phyloP scores from a whole-genome alignment of 108 stramenopile genomes.

The Schizochytrium sp. region DNA sequence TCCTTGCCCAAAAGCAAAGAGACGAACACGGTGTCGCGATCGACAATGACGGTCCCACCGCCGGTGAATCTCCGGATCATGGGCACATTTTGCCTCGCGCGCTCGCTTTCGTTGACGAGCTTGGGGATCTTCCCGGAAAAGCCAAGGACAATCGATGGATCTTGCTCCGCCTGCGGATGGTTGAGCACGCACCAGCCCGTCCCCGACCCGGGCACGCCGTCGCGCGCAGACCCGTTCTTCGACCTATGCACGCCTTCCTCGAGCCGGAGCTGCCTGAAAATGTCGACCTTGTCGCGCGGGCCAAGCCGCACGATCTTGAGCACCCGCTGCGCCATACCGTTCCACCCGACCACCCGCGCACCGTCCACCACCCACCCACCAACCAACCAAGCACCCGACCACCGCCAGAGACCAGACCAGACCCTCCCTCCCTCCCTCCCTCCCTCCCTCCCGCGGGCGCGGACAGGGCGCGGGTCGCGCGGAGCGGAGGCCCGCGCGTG shows the following conservation, averaged over 20 bases:
- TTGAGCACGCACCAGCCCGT: background rate
- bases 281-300: background rate
- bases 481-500: no score
- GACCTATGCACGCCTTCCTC: background rate
- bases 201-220: background rate
- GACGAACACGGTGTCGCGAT: slow-evolving; percentile 65
- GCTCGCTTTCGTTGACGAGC: slow-evolving; percentile 48
- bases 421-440: no score
- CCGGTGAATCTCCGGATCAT: slow-evolving; percentile 79
- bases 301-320: background rate
- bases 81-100: slow-evolving; percentile 51
- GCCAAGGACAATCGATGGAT: slow-evolving; percentile 64
- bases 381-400: no score
- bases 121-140: slow-evolving; percentile 71
- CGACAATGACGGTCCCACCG: slow-evolving; percentile 86
- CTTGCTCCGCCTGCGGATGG: background rate
- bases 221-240: background rate
- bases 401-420: no score
- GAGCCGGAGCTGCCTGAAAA: background rate
- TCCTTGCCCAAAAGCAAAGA: slow-evolving; percentile 64
- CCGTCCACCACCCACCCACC: no score
- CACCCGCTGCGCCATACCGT: background rate
- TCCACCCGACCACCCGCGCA: no score
- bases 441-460: no score
- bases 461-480: no score